Evolutionary conservation across 1,284 basidiomycete genomes (phyloP).

Genomic region (Microbotryomycetes sp.): DNA sequence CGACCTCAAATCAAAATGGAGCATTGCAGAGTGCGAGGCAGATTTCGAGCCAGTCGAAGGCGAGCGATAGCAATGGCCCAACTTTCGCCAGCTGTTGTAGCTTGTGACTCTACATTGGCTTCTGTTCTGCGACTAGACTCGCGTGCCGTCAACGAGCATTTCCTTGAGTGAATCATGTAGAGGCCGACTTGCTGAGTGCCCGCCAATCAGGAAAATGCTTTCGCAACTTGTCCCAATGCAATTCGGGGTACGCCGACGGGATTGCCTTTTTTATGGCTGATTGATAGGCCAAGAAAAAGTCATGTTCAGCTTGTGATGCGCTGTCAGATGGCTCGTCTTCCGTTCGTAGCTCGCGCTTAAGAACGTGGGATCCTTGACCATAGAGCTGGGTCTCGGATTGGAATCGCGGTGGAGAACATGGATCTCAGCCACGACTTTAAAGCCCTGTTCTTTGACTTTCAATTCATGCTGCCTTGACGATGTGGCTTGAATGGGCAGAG

Average conservation of each 20-base stretch:
- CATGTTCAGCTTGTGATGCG: too few relatives aligned
- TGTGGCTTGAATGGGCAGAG: too few relatives aligned
- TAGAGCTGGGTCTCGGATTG: too few relatives aligned
- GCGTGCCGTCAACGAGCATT: neutral
- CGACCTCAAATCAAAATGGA: constrained; percentile 57
- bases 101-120: neutral
- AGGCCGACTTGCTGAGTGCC: neutral
- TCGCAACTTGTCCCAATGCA: constrained; percentile 56
- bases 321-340: too few relatives aligned
- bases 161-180: neutral
- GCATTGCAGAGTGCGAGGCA: constrained; percentile 51
- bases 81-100: neutral
- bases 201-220: constrained; percentile 46
- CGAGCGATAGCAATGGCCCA: neutral
- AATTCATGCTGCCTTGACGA: too few relatives aligned
- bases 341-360: too few relatives aligned
- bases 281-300: constrained; percentile 46
- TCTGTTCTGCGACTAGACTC: neutral
- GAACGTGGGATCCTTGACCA: too few relatives aligned
- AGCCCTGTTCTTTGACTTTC: too few relatives aligned
- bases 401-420: too few relatives aligned
- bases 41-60: constrained; percentile 9
- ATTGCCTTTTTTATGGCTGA: constrained; percentile 54
- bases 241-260: constrained; percentile 53
- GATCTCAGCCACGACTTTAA: too few relatives aligned